Evolutionary conservation across 768 basidiomycete genomes (phyloP).

Genomic region (Exsudoporus frostii): DNA sequence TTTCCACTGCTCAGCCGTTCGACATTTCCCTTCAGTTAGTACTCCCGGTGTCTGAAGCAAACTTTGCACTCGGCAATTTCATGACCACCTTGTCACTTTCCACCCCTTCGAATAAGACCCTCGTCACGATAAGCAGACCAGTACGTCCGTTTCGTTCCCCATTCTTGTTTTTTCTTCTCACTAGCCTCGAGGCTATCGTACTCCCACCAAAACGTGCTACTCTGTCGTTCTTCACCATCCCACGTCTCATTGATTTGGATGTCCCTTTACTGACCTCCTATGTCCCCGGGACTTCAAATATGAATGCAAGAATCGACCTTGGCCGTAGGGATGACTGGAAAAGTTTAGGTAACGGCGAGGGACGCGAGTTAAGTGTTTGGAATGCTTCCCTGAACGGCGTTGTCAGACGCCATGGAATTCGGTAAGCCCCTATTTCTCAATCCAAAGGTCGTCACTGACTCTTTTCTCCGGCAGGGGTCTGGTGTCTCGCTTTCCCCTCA

Average conservation of each 20-base stretch:
- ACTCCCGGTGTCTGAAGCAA: conserved; percentile 64
- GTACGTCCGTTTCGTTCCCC: conserved; percentile 41
- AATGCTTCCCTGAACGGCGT: conserved; percentile 60
- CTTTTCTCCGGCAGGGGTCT: conserved; percentile 48
- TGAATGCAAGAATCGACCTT: conserved; percentile 63
- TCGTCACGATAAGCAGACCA: conserved; percentile 58
- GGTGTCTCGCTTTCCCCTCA: conserved; percentile 64
- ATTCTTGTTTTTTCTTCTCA: conserved; percentile 4
- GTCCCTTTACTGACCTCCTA: conserved; percentile 60
- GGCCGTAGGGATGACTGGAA: conserved; percentile 76
- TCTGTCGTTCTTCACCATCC: conserved; percentile 38
- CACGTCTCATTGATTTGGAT: conserved; percentile 44
- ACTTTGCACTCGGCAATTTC: conserved; percentile 78
- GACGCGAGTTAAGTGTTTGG: conserved; percentile 67
- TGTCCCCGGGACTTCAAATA: conserved; percentile 41
- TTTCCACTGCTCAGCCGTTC: conserved; percentile 67
- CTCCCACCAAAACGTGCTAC: conserved; percentile 36
- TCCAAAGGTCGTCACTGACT: neutral
- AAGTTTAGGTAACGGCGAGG: conserved; percentile 62
- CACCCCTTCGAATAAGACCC: conserved; percentile 59
- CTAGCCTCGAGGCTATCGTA: conserved; percentile 51
- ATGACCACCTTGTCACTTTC: conserved; percentile 67
- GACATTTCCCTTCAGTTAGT: conserved; percentile 65
- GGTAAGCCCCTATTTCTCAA: conserved; percentile 42
- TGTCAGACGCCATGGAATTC: conserved; percentile 64